phyloP scores from a whole-genome alignment of 257 asterid genomes.

The Petrea volubilis region DNA sequence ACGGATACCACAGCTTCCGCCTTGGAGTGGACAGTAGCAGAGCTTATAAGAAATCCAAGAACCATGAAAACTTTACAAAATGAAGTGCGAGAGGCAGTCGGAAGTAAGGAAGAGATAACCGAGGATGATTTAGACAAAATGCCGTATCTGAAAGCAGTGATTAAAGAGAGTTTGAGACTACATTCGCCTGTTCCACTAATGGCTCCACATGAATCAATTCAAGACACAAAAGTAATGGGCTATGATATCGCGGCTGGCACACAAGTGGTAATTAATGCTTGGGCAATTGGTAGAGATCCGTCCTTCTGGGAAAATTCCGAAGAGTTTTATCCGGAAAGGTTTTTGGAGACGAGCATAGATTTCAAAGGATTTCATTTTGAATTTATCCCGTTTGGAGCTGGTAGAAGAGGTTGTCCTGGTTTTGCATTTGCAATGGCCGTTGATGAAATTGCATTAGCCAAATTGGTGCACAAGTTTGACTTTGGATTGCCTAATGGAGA shows the following conservation, averaged over 20 bases:
- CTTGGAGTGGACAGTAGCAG: slow-evolving; percentile 46
- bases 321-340: slow-evolving; percentile 58
- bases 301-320: slow-evolving; percentile 44
- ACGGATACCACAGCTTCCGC: slow-evolving; percentile 39
- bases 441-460: slow-evolving; percentile 44
- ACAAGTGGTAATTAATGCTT: slow-evolving; percentile 40
- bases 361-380: too few relatives aligned
- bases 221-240: too few relatives aligned
- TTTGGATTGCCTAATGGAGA: slow-evolving; percentile 34
- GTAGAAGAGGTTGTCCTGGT: slow-evolving; percentile 61
- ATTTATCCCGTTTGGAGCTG: slow-evolving; percentile 58
- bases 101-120: too few relatives aligned
- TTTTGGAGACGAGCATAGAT: slow-evolving; percentile 18
- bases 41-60: too few relatives aligned
- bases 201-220: too few relatives aligned
- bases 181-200: too few relatives aligned
- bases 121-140: too few relatives aligned
- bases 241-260: slow-evolving; percentile 37
- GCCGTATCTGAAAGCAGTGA: too few relatives aligned
- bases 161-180: too few relatives aligned
- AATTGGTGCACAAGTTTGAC: slow-evolving; percentile 35
- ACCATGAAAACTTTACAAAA: too few relatives aligned
- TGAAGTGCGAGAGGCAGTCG: too few relatives aligned
- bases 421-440: slow-evolving; percentile 21
- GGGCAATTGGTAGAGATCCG: slow-evolving; percentile 56